phyloP scores from a whole-genome alignment of 768 basidiomycete species.

The Holtermannia corniformis region DNA sequence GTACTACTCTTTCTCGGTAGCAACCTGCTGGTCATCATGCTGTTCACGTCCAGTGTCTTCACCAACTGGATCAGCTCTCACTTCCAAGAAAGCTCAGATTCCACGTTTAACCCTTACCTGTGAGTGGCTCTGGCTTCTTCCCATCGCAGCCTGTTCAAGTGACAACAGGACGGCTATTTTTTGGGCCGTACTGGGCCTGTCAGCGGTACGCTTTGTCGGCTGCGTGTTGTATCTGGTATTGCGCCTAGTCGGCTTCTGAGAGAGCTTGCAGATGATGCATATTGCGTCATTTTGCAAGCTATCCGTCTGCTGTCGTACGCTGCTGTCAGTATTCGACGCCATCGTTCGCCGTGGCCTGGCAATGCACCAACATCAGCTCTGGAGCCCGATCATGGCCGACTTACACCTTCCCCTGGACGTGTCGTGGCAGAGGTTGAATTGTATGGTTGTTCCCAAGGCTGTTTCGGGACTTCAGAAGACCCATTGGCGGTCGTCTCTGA shows the following conservation, averaged over 20 bases:
- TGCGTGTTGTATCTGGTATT: slow-evolving; percentile 70
- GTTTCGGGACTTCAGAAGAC: no score
- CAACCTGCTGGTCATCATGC: slow-evolving; percentile 59
- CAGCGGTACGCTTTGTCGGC: slow-evolving; percentile 69
- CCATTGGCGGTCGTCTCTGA: no score
- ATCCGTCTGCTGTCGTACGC: no score
- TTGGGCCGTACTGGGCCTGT: slow-evolving; percentile 62
- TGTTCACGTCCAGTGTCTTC: slow-evolving; percentile 55
- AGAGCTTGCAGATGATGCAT: no score
- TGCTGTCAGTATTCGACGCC: no score
- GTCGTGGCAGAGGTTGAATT: no score
- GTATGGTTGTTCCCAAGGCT: no score
- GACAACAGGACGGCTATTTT: slow-evolving; percentile 59
- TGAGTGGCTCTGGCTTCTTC: slow-evolving; percentile 10
- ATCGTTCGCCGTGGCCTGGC: no score
- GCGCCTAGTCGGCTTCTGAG: slow-evolving; percentile 36
- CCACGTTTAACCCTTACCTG: slow-evolving; percentile 75
- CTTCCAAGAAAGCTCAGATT: slow-evolving; percentile 47
- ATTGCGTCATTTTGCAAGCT: no score
- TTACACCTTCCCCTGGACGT: no score
- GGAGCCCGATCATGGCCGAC: no score
- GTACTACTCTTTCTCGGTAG: slow-evolving; percentile 48
- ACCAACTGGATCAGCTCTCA: slow-evolving; percentile 59
- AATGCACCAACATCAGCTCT: no score
- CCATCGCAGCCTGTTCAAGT: neutral